These are phyloP conservation scores for Emmonsiellopsis sp. DNA, from an alignment of 2,329 filamentous ascomycete genomes.

Conservation along the genomic window DNA sequence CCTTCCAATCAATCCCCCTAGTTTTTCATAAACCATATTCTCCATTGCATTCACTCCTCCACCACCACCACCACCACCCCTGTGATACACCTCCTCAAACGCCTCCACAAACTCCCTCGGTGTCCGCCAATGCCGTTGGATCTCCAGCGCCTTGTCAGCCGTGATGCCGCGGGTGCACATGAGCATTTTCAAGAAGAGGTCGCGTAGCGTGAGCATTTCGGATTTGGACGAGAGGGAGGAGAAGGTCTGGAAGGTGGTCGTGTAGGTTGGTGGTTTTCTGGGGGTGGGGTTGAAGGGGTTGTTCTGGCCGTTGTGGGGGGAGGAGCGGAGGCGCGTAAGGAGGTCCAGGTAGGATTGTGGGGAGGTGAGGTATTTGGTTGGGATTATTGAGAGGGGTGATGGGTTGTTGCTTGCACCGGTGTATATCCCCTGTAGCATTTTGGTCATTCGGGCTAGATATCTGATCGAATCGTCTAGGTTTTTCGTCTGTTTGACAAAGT, in stretches of 20 bases:
- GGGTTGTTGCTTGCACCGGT: constrained; percentile 13
- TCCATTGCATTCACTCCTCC: constrained; percentile 47
- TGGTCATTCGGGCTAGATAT: constrained; percentile 66
- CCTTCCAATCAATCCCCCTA: constrained; percentile 52
- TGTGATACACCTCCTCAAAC: constrained; percentile 43
- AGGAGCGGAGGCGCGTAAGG: constrained; percentile 49
- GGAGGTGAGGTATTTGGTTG: constrained; percentile 50
- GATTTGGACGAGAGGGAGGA: constrained; percentile 66
- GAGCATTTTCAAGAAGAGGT: constrained; percentile 75
- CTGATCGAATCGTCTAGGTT: constrained; percentile 70
- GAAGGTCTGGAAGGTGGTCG: constrained; percentile 64
- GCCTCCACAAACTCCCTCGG: constrained; percentile 63
- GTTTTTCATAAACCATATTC: constrained; percentile 50
- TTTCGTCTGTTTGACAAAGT: constrained; percentile 66
- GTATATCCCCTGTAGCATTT: constrained; percentile 57
- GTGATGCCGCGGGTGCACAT: constrained; percentile 71
- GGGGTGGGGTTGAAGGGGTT: constrained; percentile 50
- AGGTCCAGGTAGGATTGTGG: constrained; percentile 58
- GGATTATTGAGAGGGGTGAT: constrained; percentile 53
- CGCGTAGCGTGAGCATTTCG: constrained; percentile 61
- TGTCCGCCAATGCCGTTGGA: constrained; percentile 70
- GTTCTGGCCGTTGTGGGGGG: constrained; percentile 39
- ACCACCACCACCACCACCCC: constrained; percentile 36
- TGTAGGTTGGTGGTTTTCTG: constrained; percentile 33
- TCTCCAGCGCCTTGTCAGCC: constrained; percentile 69